phyloP scores from a whole-genome alignment of 176 grass and related monocot genomes.

The Elaeis guineensis region DNA sequence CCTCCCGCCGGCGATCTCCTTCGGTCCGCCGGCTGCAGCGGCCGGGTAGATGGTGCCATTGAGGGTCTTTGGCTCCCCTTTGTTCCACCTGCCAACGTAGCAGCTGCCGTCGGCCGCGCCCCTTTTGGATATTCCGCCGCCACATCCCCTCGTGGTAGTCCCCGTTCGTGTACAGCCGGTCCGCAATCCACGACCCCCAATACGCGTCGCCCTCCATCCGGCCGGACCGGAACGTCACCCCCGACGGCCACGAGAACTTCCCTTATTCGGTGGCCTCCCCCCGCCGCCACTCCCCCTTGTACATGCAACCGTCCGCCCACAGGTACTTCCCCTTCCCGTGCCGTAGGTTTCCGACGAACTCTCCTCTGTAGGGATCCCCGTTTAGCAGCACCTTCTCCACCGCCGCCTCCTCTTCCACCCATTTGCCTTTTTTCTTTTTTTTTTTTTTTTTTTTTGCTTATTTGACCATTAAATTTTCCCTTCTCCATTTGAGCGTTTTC shows the following conservation, averaged over 20 bases:
- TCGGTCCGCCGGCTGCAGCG: constrained; percentile 7
- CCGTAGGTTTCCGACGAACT: constrained; percentile 40
- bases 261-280: constrained; percentile 79
- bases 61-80: constrained; percentile 39
- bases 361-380: constrained; percentile 65
- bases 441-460: no score
- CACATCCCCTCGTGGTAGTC: constrained; percentile 95
- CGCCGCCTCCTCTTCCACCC: constrained; percentile 21
- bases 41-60: constrained; percentile 79
- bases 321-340: constrained; percentile 87
- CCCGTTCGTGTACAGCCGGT: constrained; percentile 82
- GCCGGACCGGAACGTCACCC: constrained; percentile 67
- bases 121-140: constrained; percentile 78
- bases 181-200: constrained; percentile 67
- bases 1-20: constrained; percentile 12
- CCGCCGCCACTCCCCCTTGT: constrained; percentile 75
- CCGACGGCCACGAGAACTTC: constrained; percentile 83
- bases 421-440: no score
- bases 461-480: no score
- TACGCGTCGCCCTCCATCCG: constrained; percentile 81
- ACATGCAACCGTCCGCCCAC: constrained; percentile 86
- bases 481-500: no score
- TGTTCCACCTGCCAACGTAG: constrained; percentile 67
- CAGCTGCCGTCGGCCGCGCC: constrained; percentile 83
- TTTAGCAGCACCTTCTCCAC: constrained; percentile 80